Evolutionary conservation across 2,329 filamentous ascomycete species (phyloP).

Genomic region (Colletotrichum tropicicola): DNA sequence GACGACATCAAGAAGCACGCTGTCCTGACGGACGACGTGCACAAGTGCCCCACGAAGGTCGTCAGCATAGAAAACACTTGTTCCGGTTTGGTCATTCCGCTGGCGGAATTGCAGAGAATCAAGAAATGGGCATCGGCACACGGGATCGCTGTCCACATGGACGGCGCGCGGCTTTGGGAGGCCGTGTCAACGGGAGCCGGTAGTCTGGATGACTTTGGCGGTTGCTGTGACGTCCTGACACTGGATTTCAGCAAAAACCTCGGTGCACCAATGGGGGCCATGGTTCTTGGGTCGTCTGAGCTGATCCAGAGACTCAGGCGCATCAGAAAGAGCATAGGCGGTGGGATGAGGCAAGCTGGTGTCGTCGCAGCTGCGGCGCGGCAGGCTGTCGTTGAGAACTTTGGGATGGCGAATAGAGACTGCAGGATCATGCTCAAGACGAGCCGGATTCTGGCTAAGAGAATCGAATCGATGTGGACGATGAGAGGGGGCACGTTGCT

Average conservation of each 20-base stretch:
- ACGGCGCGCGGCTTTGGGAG: constrained; percentile 63
- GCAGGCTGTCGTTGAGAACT: constrained; percentile 83
- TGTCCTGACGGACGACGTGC: constrained; percentile 50
- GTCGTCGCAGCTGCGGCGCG: constrained; percentile 79
- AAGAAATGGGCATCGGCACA: constrained; percentile 66
- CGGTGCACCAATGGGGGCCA: constrained; percentile 60
- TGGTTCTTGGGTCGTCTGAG: constrained; percentile 52
- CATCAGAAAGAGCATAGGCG: constrained; percentile 83
- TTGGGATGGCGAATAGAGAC: constrained; percentile 57
- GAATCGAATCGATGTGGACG: constrained; percentile 70
- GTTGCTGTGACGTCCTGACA: constrained; percentile 66
- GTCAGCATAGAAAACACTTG: constrained; percentile 53
- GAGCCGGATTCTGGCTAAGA: constrained; percentile 65
- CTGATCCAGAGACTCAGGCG: constrained; percentile 76
- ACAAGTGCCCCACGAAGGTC: constrained; percentile 50
- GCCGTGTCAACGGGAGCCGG: constrained; percentile 53
- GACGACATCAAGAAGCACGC: constrained; percentile 48
- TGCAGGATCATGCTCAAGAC: constrained; percentile 50
- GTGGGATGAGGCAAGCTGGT: constrained; percentile 80
- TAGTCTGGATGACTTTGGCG: constrained; percentile 49
- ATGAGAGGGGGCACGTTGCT: constrained; percentile 69
- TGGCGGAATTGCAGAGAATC: constrained; percentile 71
- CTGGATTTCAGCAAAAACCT: constrained; percentile 64
- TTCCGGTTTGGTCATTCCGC: constrained; percentile 73
- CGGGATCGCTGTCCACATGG: constrained; percentile 56